Evolutionary conservation across 441 rosid genomes (phyloP).

Genomic region (Rhodomyrtus psidioides): DNA sequence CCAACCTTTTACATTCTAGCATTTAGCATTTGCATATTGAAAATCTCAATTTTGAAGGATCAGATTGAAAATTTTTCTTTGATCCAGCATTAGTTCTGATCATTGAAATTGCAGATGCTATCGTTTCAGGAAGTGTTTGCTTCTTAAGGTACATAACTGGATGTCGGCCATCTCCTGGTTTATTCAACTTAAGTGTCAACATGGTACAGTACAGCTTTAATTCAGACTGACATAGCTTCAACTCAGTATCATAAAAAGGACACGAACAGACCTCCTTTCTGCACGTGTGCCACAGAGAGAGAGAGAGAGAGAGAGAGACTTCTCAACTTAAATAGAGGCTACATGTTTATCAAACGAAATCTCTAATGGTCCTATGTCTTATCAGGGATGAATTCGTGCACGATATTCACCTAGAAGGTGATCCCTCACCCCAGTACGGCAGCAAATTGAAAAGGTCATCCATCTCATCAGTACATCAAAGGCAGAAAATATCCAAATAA

Average conservation of each 20-base stretch:
- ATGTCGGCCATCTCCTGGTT: not conserved
- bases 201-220: not conserved
- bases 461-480: not conserved
- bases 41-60: not conserved
- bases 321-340: not conserved
- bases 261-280: too few species aligned
- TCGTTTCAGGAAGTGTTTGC: not conserved
- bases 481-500: not conserved
- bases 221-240: too few species aligned
- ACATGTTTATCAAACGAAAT: not conserved
- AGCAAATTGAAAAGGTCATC: not conserved
- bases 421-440: not conserved
- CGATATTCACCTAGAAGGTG: not conserved
- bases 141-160: not conserved
- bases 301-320: too few species aligned
- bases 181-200: not conserved
- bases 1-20: not conserved
- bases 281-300: too few species aligned
- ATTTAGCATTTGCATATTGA: not conserved
- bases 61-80: not conserved
- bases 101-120: not conserved
- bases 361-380: not conserved
- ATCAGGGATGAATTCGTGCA: not conserved
- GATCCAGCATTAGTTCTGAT: not conserved
- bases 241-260: too few species aligned